Base-by-base conservation (phyloP, 2,329 filamentous ascomycete genomes). In the Fusarium coicis region DNA sequence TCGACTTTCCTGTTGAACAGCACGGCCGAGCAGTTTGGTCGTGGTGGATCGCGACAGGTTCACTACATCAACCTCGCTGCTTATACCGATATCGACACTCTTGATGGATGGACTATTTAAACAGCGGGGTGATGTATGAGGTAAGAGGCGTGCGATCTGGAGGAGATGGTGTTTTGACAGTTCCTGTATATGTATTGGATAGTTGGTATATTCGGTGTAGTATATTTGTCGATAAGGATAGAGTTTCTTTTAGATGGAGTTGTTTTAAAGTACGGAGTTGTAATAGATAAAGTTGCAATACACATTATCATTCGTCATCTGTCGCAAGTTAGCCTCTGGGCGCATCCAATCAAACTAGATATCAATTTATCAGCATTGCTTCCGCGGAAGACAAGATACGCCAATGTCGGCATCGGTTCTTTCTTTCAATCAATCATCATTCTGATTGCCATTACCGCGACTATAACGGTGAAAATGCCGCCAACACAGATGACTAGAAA, bases 311-410 rank as follows among this genome's bases (percentile, higher is more conserved):
- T 28, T 30, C 23, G 19, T 18, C 26, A n/a, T 2, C 2, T 4
- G 14, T 54, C 15, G 4, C 14, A 7, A n/a, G 19, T 1, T n/a
- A 18, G 34, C 7, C 10, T 40, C 9, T 4, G 0, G 4, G 3
- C 0, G 19, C 8, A 28, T 12, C 23, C 34, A 28, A 28, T 54
- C 34, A 30, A 14, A 16, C 4, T 2, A n/a, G 2, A 0, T 3
- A 5, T 21, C 34, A 55, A 66, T 56, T 60, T 60, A 47, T 60
- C 47, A 60, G 36, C 57, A 52, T 4, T n/a, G 30, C 47, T 60
- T 60, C 57, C 57, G 47, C 57, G 57, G 57, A 60, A 55, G 47
- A 50, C 30, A n/a, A 34, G n/a, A 50, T 26, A 34, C n/a, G 21
- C 56, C n/a, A 15, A 11, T 19, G 32, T 26, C 30, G 32, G 21